These are phyloP conservation scores for Lipomyces japonicus DNA, from an alignment of 805 yeast species.

Conservation along the genomic window DNA sequence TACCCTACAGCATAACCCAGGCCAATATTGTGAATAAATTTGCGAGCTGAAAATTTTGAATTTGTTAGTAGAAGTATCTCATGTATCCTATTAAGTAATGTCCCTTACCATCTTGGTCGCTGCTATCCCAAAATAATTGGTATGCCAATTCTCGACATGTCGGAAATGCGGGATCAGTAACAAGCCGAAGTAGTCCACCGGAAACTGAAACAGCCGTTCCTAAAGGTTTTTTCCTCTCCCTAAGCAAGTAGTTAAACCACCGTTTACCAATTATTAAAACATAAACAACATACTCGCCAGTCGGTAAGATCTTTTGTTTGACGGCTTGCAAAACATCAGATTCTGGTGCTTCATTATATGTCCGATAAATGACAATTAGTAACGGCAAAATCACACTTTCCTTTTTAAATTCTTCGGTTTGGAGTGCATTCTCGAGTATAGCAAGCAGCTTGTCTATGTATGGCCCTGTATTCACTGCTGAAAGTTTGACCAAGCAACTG, in stretches of 20 bases:
- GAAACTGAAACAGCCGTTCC: conserved; percentile 28
- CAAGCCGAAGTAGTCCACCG: conserved; percentile 28
- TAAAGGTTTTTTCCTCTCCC: conserved; percentile 31
- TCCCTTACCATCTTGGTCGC: conserved; percentile 27
- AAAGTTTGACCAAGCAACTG: too few relatives aligned
- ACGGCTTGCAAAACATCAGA: too few relatives aligned
- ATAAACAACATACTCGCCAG: not conserved
- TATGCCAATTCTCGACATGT: conserved; percentile 25
- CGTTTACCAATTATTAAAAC: too few relatives aligned
- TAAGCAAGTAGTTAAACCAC: not conserved
- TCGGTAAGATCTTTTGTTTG: conserved; percentile 5
- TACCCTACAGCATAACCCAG: conserved; percentile 35
- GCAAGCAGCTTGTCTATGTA: conserved; percentile 2
- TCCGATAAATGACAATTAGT: not conserved
- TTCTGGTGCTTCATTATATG: not conserved
- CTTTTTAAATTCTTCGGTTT: not conserved
- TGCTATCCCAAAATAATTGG: conserved; percentile 30
- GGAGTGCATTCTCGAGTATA: conserved; percentile 4
- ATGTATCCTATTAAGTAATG: not conserved
- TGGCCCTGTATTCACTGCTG: too few relatives aligned
- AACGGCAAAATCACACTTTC: conserved; percentile 6
- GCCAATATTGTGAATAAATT: conserved; percentile 32
- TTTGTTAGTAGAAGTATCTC: not conserved
- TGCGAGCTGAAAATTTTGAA: conserved; percentile 10
- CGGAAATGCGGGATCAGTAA: conserved; percentile 24